Conservation (phyloP, 805 yeast genomes). For the Zygosaccharomyces gambellarensis region DNA sequence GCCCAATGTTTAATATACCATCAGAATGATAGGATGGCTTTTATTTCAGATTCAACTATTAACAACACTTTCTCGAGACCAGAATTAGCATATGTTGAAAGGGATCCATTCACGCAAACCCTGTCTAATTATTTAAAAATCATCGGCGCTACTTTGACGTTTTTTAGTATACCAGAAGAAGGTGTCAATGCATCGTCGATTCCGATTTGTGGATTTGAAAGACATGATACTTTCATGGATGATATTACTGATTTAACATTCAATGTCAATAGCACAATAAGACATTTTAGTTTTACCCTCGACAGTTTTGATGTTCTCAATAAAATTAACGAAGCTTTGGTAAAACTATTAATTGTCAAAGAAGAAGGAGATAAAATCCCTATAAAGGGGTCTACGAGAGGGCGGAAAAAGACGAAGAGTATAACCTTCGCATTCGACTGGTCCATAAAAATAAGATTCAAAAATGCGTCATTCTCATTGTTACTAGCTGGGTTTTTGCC, state of each 20-base stretch:
- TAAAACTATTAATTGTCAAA: slow-evolving; percentile 3
- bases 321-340: slow-evolving; percentile 10
- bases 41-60: slow-evolving; percentile 4
- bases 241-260: slow-evolving; percentile 14
- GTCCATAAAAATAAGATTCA: slow-evolving; percentile 25
- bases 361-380: neutral
- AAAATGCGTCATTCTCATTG: slow-evolving; percentile 23
- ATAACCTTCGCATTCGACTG: slow-evolving; percentile 11
- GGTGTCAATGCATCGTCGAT: slow-evolving; percentile 12
- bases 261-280: slow-evolving; percentile 23
- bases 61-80: slow-evolving; percentile 8
- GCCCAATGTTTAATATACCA: slow-evolving; percentile 19
- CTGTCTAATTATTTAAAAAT: slow-evolving; percentile 24
- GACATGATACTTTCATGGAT: slow-evolving; percentile 26
- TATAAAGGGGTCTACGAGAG: neutral
- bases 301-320: slow-evolving; percentile 24
- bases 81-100: slow-evolving; percentile 11
- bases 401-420: neutral
- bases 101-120: slow-evolving; percentile 14
- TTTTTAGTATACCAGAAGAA: slow-evolving; percentile 13
- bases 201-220: slow-evolving; percentile 30
- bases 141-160: slow-evolving; percentile 21
- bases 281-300: slow-evolving; percentile 25
- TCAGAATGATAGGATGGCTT: slow-evolving; percentile 7
- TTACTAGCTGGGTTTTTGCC: slow-evolving; percentile 24